Percentiles rank a stretch among this genome's conserved stretches.
Evolutionary conservation across 169 alveolate genomes (phyloP).

Genomic region (Plasmodium berghei): DNA sequence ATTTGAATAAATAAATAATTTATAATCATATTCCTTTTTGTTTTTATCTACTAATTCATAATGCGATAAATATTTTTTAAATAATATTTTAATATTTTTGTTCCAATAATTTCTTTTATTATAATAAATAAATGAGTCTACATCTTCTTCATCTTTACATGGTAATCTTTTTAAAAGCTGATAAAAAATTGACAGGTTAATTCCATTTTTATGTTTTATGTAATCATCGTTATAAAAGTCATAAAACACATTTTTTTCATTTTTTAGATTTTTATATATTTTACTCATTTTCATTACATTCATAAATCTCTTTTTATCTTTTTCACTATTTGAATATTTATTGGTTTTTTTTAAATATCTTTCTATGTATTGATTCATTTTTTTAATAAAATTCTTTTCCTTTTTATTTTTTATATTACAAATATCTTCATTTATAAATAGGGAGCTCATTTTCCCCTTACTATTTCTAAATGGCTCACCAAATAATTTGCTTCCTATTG

Average conservation of each 20-base stretch:
- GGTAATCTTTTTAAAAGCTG: constrained; percentile 39
- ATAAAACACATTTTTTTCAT: too few species aligned
- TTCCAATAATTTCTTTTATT: constrained; percentile 16
- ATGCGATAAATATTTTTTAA: constrained; percentile 24
- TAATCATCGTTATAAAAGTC: not conserved
- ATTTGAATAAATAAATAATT: constrained; percentile 30
- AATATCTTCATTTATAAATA: too few species aligned
- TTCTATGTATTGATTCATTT: constrained; percentile 19
- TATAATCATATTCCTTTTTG: constrained; percentile 26
- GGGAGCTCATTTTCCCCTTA: too few species aligned
- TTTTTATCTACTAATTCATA: constrained; percentile 32
- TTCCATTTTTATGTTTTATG: not conserved
- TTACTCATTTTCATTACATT: constrained; percentile 19
- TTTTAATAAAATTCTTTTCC: not conserved
- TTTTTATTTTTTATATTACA: too few species aligned
- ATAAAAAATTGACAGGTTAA: constrained; percentile 24
- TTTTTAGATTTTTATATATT: constrained; percentile 13
- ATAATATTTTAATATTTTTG: not conserved
- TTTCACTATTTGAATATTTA: not conserved
- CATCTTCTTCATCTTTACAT: constrained; percentile 68
- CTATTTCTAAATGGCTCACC: too few species aligned
- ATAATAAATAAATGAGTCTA: constrained; percentile 44
- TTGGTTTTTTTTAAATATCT: not conserved
- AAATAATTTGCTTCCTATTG: too few species aligned
- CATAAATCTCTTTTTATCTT: constrained; percentile 9